Percentiles rank a stretch among this genome's conserved stretches.
Evolutionary conservation across 768 basidiomycete genomes (phyloP).

Genomic region (Amanita thiersii): DNA sequence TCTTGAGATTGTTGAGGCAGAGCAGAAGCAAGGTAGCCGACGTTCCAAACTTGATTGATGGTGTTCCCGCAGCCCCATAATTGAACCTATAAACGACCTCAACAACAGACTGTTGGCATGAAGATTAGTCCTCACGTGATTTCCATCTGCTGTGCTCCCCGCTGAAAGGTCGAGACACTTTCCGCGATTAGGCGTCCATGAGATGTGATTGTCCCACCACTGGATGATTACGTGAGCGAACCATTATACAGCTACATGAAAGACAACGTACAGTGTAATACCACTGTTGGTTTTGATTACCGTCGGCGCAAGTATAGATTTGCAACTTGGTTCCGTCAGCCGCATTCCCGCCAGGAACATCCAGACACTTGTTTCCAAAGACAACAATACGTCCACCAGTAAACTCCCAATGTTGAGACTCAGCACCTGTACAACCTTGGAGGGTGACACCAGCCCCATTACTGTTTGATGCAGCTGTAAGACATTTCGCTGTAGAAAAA

Average conservation of each 20-base stretch:
- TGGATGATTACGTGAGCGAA: too few relatives aligned
- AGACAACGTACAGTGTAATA: conserved; percentile 29
- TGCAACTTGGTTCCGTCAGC: conserved; percentile 40
- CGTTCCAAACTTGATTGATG: conserved; percentile 45
- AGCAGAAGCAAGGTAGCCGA: conserved; percentile 32
- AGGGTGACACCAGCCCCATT: conserved; percentile 42
- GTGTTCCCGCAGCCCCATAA: conserved; percentile 36
- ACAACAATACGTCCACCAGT: conserved; percentile 30
- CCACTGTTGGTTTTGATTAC: conserved; percentile 37
- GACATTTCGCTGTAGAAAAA: conserved; percentile 32
- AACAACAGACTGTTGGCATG: background rate
- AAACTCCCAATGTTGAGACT: conserved; percentile 44
- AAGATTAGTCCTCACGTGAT: conserved; percentile 24
- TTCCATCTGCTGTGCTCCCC: conserved; percentile 34
- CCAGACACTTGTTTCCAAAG: conserved; percentile 41
- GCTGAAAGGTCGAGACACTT: too few relatives aligned
- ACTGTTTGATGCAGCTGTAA: conserved; percentile 41
- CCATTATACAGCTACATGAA: background rate
- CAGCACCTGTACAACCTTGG: conserved; percentile 34
- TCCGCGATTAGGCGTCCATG: too few relatives aligned
- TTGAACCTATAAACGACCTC: conserved; percentile 28
- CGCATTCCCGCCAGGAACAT: conserved; percentile 33
- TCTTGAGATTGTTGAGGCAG: conserved; percentile 44
- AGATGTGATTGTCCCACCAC: too few relatives aligned
- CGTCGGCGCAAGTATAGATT: conserved; percentile 38